phyloP scores from a whole-genome alignment of 805 yeast genomes.

The Schizosaccharomyces japonicus region DNA sequence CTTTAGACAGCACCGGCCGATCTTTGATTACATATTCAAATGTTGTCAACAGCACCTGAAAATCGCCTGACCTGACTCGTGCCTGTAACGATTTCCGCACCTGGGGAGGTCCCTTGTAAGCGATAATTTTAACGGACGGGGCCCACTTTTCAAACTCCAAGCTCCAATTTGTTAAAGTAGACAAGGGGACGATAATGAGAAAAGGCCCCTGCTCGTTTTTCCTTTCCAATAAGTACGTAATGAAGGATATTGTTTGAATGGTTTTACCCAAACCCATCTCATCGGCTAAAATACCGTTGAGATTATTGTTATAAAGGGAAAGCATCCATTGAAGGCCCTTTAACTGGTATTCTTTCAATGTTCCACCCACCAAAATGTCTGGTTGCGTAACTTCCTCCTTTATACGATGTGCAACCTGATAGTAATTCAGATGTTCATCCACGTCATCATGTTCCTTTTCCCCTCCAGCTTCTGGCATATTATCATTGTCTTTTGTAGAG shows the following conservation, averaged over 20 bases:
- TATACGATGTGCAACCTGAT: slow-evolving; percentile 72
- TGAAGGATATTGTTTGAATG: slow-evolving; percentile 71
- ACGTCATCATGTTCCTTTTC: slow-evolving; percentile 19
- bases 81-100: slow-evolving; percentile 56
- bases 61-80: slow-evolving; percentile 51
- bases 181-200: slow-evolving; percentile 77
- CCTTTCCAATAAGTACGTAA: slow-evolving; percentile 57
- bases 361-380: slow-evolving; percentile 65
- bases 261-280: slow-evolving; percentile 98
- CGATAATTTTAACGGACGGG: slow-evolving; percentile 53
- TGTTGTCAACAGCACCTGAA: slow-evolving; percentile 76
- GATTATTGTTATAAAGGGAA: slow-evolving; percentile 70
- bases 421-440: slow-evolving; percentile 48
- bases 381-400: slow-evolving; percentile 75
- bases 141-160: slow-evolving; percentile 95
- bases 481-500: too few species aligned
- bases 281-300: slow-evolving; percentile 90
- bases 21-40: slow-evolving; percentile 88
- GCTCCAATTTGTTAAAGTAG: slow-evolving; percentile 88
- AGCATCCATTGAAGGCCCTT: slow-evolving; percentile 98
- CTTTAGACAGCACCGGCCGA: slow-evolving; percentile 48
- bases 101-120: slow-evolving; percentile 78
- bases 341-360: slow-evolving; percentile 78
- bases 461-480: too few species aligned
- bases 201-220: slow-evolving; percentile 66